These are phyloP conservation scores for Scenedesmus sp. DNA, from an alignment of 163 green algal genomes.

Conservation along the genomic window DNA sequence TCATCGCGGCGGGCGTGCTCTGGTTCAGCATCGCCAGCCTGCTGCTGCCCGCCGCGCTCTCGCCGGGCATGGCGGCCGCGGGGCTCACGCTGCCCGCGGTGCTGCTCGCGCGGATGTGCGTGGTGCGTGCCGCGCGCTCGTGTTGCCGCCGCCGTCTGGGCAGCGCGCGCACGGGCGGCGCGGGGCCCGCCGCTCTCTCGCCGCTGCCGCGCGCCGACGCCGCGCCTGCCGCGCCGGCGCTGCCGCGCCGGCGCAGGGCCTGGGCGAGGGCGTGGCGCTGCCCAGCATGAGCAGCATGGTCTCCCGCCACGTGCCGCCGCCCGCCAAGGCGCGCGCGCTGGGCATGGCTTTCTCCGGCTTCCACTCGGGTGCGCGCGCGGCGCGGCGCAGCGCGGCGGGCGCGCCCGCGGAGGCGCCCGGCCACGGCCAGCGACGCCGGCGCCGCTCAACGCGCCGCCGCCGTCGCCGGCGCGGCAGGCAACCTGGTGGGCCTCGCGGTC, in stretches of 20 bases:
- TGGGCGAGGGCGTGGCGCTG: conserved; percentile 88
- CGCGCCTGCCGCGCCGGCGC: no score
- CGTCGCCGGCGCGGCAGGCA: conserved; percentile 70
- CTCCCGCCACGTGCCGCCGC: conserved; percentile 61
- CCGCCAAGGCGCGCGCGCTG: conserved; percentile 64
- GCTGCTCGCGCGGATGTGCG: conserved; percentile 56
- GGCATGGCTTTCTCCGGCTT: conserved; percentile 85
- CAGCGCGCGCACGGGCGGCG: no score
- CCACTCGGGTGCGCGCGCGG: conserved; percentile 69
- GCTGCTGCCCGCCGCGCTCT: conserved; percentile 71
- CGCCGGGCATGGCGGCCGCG: conserved; percentile 48
- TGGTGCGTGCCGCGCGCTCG: conserved; percentile 48
- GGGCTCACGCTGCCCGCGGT: conserved; percentile 72
- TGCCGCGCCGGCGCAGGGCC: no score
- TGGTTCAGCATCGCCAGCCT: conserved; percentile 79
- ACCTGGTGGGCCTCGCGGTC: conserved; percentile 84
- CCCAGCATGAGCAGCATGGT: conserved; percentile 88
- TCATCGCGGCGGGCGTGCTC: conserved; percentile 78
- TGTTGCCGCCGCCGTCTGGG: no score
- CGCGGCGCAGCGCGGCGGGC: no score
- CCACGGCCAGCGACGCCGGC: no score
- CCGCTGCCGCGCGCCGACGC: no score
- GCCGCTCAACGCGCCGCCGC: neutral
- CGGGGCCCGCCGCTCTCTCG: neutral
- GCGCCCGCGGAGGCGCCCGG: no score